Percentiles rank a stretch among this genome's conserved stretches.
These are phyloP conservation scores for Achaetomiella virescens DNA, from an alignment of 495 filamentous ascomycete genomes.

Conservation along the genomic window DNA sequence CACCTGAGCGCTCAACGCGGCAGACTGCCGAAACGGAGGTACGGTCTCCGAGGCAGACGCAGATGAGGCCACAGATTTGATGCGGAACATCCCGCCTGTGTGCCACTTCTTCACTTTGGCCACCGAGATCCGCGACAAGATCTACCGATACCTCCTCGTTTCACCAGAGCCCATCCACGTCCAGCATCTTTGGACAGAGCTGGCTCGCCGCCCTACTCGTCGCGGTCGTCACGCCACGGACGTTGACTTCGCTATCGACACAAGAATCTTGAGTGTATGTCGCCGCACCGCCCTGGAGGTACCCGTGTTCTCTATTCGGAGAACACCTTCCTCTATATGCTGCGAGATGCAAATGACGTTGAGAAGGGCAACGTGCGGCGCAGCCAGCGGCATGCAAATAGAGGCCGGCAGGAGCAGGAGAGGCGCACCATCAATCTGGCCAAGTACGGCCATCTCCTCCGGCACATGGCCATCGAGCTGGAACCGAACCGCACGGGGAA, in stretches of 20 bases:
- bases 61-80: neutral
- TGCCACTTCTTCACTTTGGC: constrained; percentile 23
- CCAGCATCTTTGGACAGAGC: constrained; percentile 29
- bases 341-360: constrained; percentile 28
- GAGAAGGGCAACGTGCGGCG: neutral
- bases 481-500: constrained; percentile 26
- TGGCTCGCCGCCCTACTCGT: constrained; percentile 14
- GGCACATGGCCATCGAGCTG: constrained; percentile 32
- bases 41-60: neutral
- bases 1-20: neutral
- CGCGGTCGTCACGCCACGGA: neutral
- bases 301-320: constrained; percentile 33
- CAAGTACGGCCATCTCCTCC: constrained; percentile 33
- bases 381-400: neutral
- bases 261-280: constrained; percentile 29
- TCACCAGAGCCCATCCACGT: constrained; percentile 31
- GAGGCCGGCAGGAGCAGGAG: neutral
- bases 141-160: constrained; percentile 31
- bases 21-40: neutral
- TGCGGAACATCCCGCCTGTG: neutral
- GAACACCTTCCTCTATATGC: constrained; percentile 35
- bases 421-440: constrained; percentile 24
- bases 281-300: constrained; percentile 21
- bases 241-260: constrained; percentile 16
- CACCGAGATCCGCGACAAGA: constrained; percentile 31